Base-by-base conservation (phyloP, 148 eudicot genomes). In the Mesembryanthemum crystallinum region DNA sequence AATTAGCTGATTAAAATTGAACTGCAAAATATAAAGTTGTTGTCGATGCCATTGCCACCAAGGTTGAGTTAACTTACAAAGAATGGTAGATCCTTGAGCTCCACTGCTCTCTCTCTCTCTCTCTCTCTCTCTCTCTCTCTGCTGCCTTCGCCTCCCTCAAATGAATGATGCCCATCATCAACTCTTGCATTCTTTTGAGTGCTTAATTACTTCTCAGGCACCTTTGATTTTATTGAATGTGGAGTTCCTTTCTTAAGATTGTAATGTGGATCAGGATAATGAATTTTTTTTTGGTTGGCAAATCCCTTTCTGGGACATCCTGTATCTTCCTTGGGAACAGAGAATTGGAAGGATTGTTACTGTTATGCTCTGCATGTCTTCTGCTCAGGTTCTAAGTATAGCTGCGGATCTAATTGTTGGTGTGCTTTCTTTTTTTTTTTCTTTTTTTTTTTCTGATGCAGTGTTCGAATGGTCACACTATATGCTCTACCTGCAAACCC, bases 401-500 rank as follows among this genome's bases (percentile, higher is more conserved):
- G 29, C 6, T 10, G 7, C 45, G 21, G n/a, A 10, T 43, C 59
- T 65, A 27, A 42, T 61, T 45, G 43, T 52, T 61, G 8, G 55
- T 76, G 47, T 24, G 30, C 24, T 37, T 47, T 30, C 39, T 27
- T 25, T 57, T 43, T 71, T 42, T 52, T 25, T 57, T 43, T 71
- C 35, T 52, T 37, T 47, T 30, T 30, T 27, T 25, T 57, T 43
- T 71, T 42, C 45, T 76, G 28, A 57, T 86, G 78, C 90, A 93
- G 97, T 93, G 98, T 78, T 86, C 94, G 58, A 93, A 93, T 82
- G 98, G 98, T 45, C 98, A 93, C 81, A 93, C 98, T 55, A 71
- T 93, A 55, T 93, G 98, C 79, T 85, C 98, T 43, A 85, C 84
- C 69, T 93, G 98, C 92, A 93, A 91, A 71, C 92, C 98, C 15